Base-by-base conservation (phyloP, 23 red algal species). In the Pyropia yezoensis region DNA sequence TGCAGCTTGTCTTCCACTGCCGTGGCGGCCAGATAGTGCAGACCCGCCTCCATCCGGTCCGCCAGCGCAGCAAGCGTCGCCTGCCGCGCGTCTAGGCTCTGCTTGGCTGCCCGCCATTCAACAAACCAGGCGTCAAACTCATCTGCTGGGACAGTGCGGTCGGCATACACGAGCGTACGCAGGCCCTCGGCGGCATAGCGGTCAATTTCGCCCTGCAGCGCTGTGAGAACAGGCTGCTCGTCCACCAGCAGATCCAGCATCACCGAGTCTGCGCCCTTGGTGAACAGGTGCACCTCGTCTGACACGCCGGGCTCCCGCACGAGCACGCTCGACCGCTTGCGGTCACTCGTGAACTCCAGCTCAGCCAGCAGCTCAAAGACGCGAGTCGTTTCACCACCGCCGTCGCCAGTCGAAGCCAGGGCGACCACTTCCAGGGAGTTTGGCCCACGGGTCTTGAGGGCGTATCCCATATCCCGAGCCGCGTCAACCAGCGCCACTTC, bases 1-100 rank as follows among this genome's bases (percentile, higher is more conserved):
- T 77, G 73, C 30, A 77, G 52, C 30, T 66, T 63, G 23, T 77
- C 73, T 17, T 77, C 73, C 25, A 77, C 73, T 1, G 73, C 73
- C 34, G 73, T 25, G 27, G 52, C 57, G 29, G 47, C 73, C 58
- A 77, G 16, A 20, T 55, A 52, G 9, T 63, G 50, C 1, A 77
- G 32, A 1, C 57, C 57, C 25, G 39, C 18, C 56, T 77, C 73
- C 11, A 77, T 57, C 69, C 65, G 18, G 47, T 66, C 60, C 9
- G 57, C 54, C 18, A 21, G 6, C 17, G 73, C 73, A 4, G 45
- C 52, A 8, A 28, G 21, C 21, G 49, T 58, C 25, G 49, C 69
- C 14, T 61, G 21, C 21, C 47, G 54, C 15, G n/a, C 49, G 23
- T 74, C 69, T 23, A 62, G 49, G n/a, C 22, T 26, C 24, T 49